Evolutionary conservation across 148 eudicot species (phyloP), one percentile per base, ranked within the genome.

Genomic region (Hydrangea macrophylla): DNA sequence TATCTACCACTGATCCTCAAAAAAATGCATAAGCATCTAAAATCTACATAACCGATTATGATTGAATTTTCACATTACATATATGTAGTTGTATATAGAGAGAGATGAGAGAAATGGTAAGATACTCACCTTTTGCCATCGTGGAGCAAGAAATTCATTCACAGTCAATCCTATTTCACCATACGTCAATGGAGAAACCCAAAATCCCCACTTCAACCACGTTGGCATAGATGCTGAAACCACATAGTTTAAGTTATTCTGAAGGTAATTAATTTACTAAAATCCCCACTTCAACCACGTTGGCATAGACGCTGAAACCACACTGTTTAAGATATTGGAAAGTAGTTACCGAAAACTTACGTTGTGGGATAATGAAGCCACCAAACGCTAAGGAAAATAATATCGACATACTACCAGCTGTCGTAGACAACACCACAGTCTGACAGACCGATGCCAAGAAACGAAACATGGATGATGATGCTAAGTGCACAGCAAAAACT

Each of bases 171-270:
- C 98, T 59, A 87, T 76, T 83, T 89, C 88, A 27, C 83, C 96
- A 73, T 92, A 92, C 60, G 96, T 72, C 18, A 92, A 58, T 3
- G 90, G 98, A 13, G 80, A 79, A 67, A 76, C 63, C 98, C 96
- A 92, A 72, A 85, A 89, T 57, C 83, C 89, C 98, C 98, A 89
- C 37, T 72, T 75, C 69, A 89, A 75, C 97, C 97, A 92, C 50
- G 36, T 62, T 23, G 97, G 97, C 90, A 92, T 78, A n/a, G 96
- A 87, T 25, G 86, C 96, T 92, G 86, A 80, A 81, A 68, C 45
- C 59, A 60, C 15, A 60, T 12, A 66, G 13, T 17, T 65, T 45
- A 35, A 65, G 4, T 35, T 35, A 39, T 59, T 37, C 12, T 28
- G 42, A 54, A 37, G 17, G 24, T 24, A 9, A 36, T 37, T 18